Base-by-base conservation (phyloP, 23 red algal species). In the Agarophyton chilense region DNA sequence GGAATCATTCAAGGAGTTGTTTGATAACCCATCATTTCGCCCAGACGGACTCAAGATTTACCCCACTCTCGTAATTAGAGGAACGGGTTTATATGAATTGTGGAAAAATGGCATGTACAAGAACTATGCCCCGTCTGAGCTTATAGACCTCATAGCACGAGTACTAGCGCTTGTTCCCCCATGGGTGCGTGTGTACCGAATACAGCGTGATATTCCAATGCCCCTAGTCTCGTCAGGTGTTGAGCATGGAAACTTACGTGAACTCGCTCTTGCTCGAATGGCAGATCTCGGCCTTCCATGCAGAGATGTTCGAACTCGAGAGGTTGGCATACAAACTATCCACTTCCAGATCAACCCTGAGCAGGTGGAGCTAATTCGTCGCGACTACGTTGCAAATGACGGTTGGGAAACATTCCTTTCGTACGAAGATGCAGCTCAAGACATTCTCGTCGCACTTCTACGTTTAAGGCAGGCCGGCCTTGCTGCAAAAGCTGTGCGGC, bases 121-220 rank as follows among this genome's bases (percentile, higher is more conserved):
- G 40, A 99, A 95, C 67, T 95, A 95, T 72, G 60, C 93, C 11
- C 97, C 97, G 1, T 53, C 87, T 18, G 90, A 92, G 29, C 77
- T 99, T 22, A 92, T 99, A 53, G 97, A 99, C 63, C 65, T 95
- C 13, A 44, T 99, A 28, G 92, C 97, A 28, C 63, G 82, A 22
- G 81, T 96, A 32, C 73, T 99, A 19, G 74, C 89, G 10, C 72
- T 99, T 40, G 93, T 99, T 32, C 97, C 97, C 1, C 97, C 97
- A 4, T 99, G 97, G 97, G 94, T 99, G 21, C 90, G 97, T 4
- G 90, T 99, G 19, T 99, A 99, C 51, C 88, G 97, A 29, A 92
- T 99, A 29, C 97, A 99, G 82, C 88, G 97, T 36, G 97, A 99
- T 81, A 99, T 99, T 57, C 97, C 97, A 13, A 99, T 99, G 97